phyloP scores from a whole-genome alignment of 2,329 filamentous ascomycete species.

The Torrubiella hemipterigena region DNA sequence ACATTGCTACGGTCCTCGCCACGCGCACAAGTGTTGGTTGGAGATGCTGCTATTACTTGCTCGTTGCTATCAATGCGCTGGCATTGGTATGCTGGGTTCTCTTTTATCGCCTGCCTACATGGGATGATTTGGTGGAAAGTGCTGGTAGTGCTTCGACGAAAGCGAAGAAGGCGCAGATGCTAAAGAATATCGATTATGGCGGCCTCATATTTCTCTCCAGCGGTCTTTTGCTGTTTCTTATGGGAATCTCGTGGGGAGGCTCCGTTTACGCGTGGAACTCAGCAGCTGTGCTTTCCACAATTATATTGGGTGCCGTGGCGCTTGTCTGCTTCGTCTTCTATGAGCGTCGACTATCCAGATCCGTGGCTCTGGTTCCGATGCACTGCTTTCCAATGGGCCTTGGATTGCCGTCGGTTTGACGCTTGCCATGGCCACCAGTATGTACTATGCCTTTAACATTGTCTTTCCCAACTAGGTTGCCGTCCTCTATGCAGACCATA shows the following conservation, averaged over 20 bases:
- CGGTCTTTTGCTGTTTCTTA: slow-evolving; percentile 34
- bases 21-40: slow-evolving; percentile 8
- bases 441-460: background rate
- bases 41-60: slow-evolving; percentile 9
- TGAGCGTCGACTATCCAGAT: slow-evolving; percentile 7
- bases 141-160: slow-evolving; percentile 1
- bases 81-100: slow-evolving; percentile 5
- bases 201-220: slow-evolving; percentile 33
- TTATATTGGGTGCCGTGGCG: slow-evolving; percentile 8
- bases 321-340: slow-evolving; percentile 11
- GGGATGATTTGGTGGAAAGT: background rate
- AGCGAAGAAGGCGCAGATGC: slow-evolving; percentile 7
- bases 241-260: slow-evolving; percentile 35
- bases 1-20: slow-evolving; percentile 9
- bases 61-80: slow-evolving; percentile 8
- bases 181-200: slow-evolving; percentile 13
- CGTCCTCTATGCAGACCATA: background rate
- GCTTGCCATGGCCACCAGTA: background rate
- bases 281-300: slow-evolving; percentile 14
- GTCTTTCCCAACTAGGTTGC: background rate
- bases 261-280: slow-evolving; percentile 22
- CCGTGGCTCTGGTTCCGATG: background rate
- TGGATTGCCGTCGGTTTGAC: background rate
- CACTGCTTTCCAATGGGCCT: background rate
- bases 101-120: slow-evolving; percentile 11